Percentiles rank a stretch among this genome's conserved stretches.
phyloP scores from a whole-genome alignment of 2,329 filamentous ascomycete genomes.

The Seiridium cupressi region DNA sequence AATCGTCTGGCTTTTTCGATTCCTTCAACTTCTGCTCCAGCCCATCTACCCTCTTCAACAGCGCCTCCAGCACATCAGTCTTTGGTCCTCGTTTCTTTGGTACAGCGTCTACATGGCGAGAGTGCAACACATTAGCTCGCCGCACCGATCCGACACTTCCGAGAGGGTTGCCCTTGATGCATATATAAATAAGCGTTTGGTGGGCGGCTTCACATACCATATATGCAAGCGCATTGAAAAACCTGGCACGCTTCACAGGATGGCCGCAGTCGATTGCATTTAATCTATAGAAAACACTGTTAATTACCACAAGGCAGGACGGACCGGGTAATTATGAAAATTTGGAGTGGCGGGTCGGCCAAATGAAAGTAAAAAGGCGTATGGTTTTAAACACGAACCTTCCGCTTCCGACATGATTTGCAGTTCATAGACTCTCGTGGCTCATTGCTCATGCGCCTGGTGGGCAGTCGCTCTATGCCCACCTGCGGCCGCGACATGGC shows the following conservation, averaged over 20 bases:
- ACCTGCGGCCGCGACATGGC: slow-evolving; percentile 73
- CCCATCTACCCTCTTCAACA: slow-evolving; percentile 82
- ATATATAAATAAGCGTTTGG: not conserved
- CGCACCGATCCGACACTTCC: not conserved
- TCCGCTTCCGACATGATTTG: slow-evolving; percentile 89
- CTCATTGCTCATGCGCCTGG: slow-evolving; percentile 69
- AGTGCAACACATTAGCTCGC: not conserved
- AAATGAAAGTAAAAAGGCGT: slow-evolving; percentile 6
- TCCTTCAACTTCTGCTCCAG: slow-evolving; percentile 77
- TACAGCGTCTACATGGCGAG: slow-evolving; percentile 64
- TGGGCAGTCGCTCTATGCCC: slow-evolving; percentile 75
- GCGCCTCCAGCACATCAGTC: slow-evolving; percentile 81
- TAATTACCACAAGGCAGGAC: not conserved
- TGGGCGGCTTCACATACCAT: slow-evolving; percentile 58
- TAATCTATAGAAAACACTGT: slow-evolving; percentile 60
- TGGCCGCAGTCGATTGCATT: slow-evolving; percentile 82
- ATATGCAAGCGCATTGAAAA: slow-evolving; percentile 84
- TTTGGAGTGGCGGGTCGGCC: slow-evolving; percentile 7
- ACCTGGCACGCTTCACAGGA: slow-evolving; percentile 87
- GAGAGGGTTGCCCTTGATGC: not conserved
- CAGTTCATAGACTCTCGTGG: slow-evolving; percentile 88
- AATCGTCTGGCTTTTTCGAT: slow-evolving; percentile 47
- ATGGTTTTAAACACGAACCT: slow-evolving; percentile 53
- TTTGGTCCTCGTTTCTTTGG: slow-evolving; percentile 90
- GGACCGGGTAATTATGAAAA: not conserved